A percentile compares a stretch with the other conserved stretches of the same genome.
Conservation (phyloP, 2,329 filamentous ascomycete species). For the Sclerotinia nivalis region DNA sequence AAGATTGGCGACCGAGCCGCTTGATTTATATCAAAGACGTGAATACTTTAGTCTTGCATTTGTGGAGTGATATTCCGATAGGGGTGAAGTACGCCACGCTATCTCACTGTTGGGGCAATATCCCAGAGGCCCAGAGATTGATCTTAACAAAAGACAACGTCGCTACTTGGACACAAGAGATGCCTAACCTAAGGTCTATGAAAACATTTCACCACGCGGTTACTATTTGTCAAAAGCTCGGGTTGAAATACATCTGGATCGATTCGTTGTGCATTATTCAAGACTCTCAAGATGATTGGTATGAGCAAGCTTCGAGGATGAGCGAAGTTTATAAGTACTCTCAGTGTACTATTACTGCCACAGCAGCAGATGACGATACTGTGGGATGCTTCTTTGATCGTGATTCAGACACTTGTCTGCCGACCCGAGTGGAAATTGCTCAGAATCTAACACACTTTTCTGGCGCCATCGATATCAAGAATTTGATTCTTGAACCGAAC, state of each 20-base stretch:
- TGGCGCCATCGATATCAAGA: not conserved
- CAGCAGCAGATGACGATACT: not conserved
- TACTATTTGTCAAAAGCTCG: not conserved
- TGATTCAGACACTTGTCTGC: not conserved
- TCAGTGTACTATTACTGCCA: not conserved
- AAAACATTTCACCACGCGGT: not conserved
- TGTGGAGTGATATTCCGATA: accelerated
- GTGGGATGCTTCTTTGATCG: not conserved
- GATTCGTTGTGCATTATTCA: not conserved
- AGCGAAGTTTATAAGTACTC: not conserved
- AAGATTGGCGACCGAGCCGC: not conserved
- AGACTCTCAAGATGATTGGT: not conserved
- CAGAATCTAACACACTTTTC: not conserved
- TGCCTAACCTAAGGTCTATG: not conserved
- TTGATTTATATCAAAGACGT: not conserved
- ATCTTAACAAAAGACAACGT: not conserved
- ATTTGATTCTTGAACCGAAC: not conserved
- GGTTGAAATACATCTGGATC: not conserved
- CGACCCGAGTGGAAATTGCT: not conserved
- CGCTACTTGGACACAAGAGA: not conserved
- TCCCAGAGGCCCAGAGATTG: not conserved
- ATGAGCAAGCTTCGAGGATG: not conserved
- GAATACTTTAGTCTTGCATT: not conserved
- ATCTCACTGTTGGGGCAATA: not conserved
- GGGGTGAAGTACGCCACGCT: not conserved